Percentiles rank a stretch among this genome's conserved stretches.
phyloP scores from a whole-genome alignment of 192 early-diverging fungal genomes.

The Diversispora eburnea region DNA sequence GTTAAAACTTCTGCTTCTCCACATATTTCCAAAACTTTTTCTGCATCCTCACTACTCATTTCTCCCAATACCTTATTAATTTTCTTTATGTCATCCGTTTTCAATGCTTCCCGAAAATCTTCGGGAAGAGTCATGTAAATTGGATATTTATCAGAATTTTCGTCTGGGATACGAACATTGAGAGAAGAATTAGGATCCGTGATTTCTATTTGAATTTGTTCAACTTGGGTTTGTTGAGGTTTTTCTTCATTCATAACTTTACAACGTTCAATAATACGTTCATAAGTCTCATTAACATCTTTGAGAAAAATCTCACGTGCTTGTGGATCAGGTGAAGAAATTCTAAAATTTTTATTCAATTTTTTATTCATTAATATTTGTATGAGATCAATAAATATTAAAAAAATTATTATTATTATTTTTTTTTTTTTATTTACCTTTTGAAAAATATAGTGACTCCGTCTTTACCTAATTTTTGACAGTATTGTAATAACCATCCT shows the following conservation, averaged over 20 bases:
- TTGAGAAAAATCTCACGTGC: slow-evolving; percentile 78
- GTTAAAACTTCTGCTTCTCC: slow-evolving; percentile 66
- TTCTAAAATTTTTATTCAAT: slow-evolving; percentile 1
- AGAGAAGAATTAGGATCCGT: slow-evolving; percentile 67
- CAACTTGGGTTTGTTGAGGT: slow-evolving; percentile 44
- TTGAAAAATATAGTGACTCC: slow-evolving; percentile 83
- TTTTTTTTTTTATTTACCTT: slow-evolving; percentile 51
- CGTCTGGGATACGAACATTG: slow-evolving; percentile 62
- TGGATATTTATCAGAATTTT: slow-evolving; percentile 54
- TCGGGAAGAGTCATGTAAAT: slow-evolving; percentile 69
- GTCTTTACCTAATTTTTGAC: slow-evolving; percentile 72
- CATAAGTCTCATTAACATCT: slow-evolving; percentile 84
- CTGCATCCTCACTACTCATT: slow-evolving; percentile 66
- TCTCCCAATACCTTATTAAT: slow-evolving; percentile 79
- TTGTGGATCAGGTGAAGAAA: slow-evolving; percentile 43
- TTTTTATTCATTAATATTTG: slow-evolving; percentile 1
- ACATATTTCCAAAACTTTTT: slow-evolving; percentile 71
- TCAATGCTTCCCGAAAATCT: slow-evolving; percentile 70
- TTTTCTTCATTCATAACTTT: slow-evolving; percentile 55
- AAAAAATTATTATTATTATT: background rate
- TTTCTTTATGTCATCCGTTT: slow-evolving; percentile 71
- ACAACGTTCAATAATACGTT: slow-evolving; percentile 75
- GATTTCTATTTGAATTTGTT: slow-evolving; percentile 71
- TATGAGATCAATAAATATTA: slow-evolving; percentile 2
- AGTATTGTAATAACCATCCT: slow-evolving; percentile 82